A percentile compares a stretch with the other conserved stretches of the same genome.
phyloP scores from a whole-genome alignment of 352 stramenopile species.

The Pythium grandisporangium region DNA sequence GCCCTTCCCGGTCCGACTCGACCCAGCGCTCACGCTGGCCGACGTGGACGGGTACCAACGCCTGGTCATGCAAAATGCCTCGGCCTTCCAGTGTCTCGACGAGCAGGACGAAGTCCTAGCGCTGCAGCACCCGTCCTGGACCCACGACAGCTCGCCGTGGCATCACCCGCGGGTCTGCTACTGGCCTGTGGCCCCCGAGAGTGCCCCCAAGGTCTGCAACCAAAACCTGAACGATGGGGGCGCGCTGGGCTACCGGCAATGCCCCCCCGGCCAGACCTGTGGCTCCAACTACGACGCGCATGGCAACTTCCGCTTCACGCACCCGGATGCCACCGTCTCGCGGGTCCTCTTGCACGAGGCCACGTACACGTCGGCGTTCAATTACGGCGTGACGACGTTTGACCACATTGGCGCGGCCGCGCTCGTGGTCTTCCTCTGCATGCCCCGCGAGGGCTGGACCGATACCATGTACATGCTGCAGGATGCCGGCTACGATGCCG shows the following conservation, averaged over 20 bases:
- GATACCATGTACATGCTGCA: conserved; percentile 57
- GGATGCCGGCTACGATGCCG: conserved; percentile 30
- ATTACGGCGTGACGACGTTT: conserved; percentile 83
- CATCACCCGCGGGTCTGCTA: conserved; percentile 68
- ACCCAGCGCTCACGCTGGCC: conserved; percentile 18
- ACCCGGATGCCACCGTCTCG: conserved; percentile 23
- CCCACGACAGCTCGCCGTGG: conserved; percentile 41
- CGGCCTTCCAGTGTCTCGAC: conserved; percentile 23
- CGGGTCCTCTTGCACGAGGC: conserved; percentile 22
- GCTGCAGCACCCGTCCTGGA: conserved; percentile 21
- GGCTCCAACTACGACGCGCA: conserved; percentile 53
- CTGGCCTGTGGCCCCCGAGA: conserved; percentile 83
- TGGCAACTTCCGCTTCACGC: conserved; percentile 59
- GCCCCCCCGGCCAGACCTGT: conserved; percentile 25
- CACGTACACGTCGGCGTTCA: conserved; percentile 65
- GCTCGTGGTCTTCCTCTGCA: conserved; percentile 83
- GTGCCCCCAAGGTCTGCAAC: conserved; percentile 42
- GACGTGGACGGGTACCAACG: conserved; percentile 23
- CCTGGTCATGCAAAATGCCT: conserved; percentile 22
- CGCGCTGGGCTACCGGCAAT: conserved; percentile 25
- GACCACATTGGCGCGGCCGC: conserved; percentile 83
- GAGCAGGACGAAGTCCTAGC: conserved; percentile 17
- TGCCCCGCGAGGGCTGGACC: conserved; percentile 89
- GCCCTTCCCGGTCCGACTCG: conserved; percentile 45
- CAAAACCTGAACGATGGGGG: conserved; percentile 15